These are phyloP conservation scores for Pyricularia sp. DNA, from an alignment of 2,329 filamentous ascomycete species.

Conservation along the genomic window DNA sequence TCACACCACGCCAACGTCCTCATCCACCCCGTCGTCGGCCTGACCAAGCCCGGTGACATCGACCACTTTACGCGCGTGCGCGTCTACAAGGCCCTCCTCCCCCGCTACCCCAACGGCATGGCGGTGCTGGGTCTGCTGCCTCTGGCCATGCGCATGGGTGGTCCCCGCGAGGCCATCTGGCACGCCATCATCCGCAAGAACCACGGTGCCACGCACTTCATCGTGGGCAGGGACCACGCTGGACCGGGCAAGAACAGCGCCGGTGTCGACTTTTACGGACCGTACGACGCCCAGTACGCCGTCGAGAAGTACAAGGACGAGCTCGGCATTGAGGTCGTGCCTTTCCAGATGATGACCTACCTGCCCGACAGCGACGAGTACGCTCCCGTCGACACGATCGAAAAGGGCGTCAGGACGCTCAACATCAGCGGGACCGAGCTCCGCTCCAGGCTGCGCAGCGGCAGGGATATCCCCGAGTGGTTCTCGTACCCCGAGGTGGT, in stretches of 20 bases:
- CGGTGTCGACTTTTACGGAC: slow-evolving; percentile 94
- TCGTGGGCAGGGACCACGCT: slow-evolving; percentile 96
- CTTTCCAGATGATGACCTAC: slow-evolving; percentile 99
- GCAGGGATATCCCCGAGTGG: slow-evolving; percentile 95
- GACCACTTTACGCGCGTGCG: slow-evolving; percentile 99
- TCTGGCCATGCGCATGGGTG: slow-evolving; percentile 98
- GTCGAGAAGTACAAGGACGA: slow-evolving; percentile 95
- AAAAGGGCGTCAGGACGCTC: slow-evolving; percentile 71
- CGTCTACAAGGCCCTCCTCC: slow-evolving; percentile 94
- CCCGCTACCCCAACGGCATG: slow-evolving; percentile 98
- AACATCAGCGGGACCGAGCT: slow-evolving; percentile 89
- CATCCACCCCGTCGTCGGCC: slow-evolving; percentile 95
- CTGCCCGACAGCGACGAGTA: slow-evolving; percentile 97
- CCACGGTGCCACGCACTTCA: slow-evolving; percentile 98
- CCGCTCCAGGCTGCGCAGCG: slow-evolving; percentile 79
- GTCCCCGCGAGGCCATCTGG: slow-evolving; percentile 97
- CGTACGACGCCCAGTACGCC: slow-evolving; percentile 92
- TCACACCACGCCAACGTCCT: slow-evolving; percentile 96
- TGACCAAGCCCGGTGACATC: slow-evolving; percentile 98
- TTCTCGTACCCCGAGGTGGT: slow-evolving; percentile 99
- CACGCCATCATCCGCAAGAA: slow-evolving; percentile 99
- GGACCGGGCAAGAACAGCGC: slow-evolving; percentile 97
- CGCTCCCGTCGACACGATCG: slow-evolving; percentile 82
- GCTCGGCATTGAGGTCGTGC: slow-evolving; percentile 96
- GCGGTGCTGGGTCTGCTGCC: slow-evolving; percentile 90